Evolutionary conservation across 257 asterid genomes (phyloP).

Genomic region (Mentha longifolia): DNA sequence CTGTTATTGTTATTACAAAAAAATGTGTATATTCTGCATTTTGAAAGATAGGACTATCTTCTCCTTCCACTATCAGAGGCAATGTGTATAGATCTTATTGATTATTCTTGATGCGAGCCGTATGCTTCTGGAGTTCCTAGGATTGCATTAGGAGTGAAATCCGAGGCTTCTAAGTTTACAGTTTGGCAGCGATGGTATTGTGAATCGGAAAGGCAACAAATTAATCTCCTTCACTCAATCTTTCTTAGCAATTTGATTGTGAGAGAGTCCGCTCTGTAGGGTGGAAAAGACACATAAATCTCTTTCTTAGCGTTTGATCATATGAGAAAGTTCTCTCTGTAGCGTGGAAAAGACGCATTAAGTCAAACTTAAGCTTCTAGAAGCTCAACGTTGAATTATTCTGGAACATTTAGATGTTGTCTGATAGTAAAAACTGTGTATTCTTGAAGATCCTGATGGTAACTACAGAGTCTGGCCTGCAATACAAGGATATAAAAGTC

Average conservation of each 20-base stretch:
- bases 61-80: too few relatives aligned
- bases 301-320: background rate
- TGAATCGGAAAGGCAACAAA: background rate
- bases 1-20: background rate
- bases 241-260: background rate
- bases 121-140: background rate
- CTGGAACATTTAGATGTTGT: constrained; percentile 2
- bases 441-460: constrained; percentile 73
- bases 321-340: background rate
- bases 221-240: constrained; percentile 14
- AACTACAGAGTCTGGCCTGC: constrained; percentile 92
- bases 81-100: background rate
- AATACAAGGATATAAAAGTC: constrained; percentile 89
- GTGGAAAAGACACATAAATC: background rate
- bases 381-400: background rate
- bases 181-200: background rate
- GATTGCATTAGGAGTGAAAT: background rate
- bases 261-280: background rate
- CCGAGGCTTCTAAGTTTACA: background rate
- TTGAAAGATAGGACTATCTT: background rate
- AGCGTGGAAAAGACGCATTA: background rate
- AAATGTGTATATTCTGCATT: background rate
- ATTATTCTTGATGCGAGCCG: background rate
- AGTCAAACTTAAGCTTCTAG: background rate
- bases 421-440: constrained; percentile 28